These are phyloP conservation scores for Diversispora eburnea DNA, from an alignment of 192 early-diverging fungal species.

Conservation along the genomic window DNA sequence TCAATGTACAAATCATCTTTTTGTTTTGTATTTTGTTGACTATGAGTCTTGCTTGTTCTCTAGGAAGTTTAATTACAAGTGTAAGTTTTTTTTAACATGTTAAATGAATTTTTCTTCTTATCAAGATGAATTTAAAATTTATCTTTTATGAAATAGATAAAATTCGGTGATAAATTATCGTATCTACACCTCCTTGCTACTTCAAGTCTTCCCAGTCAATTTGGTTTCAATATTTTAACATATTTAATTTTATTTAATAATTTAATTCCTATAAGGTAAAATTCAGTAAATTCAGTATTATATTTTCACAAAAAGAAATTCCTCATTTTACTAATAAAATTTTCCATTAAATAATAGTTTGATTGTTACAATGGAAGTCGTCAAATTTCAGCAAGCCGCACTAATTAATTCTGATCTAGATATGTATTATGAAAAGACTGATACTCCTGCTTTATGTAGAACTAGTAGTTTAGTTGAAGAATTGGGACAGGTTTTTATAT, in stretches of 20 bases:
- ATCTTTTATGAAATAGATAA: constrained; percentile 33
- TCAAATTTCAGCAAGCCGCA: constrained; percentile 86
- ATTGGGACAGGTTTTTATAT: constrained; percentile 63
- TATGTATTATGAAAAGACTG: constrained; percentile 91
- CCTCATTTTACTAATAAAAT: constrained; percentile 4
- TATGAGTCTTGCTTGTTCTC: constrained; percentile 82
- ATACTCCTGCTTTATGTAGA: constrained; percentile 89
- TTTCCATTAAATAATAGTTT: constrained; percentile 60
- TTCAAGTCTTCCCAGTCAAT: constrained; percentile 42
- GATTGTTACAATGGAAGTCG: constrained; percentile 98
- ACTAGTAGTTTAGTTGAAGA: constrained; percentile 95
- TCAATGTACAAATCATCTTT: constrained; percentile 92
- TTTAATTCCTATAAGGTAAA: constrained; percentile 89
- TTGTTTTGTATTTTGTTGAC: constrained; percentile 82
- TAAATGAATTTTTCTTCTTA: not conserved
- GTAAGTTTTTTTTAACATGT: constrained; percentile 31
- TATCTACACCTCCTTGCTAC: constrained; percentile 38
- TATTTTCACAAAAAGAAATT: not conserved
- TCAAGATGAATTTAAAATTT: not conserved
- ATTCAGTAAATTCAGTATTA: not conserved
- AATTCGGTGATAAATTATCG: constrained; percentile 41
- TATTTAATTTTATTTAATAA: constrained; percentile 99
- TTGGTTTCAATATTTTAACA: constrained; percentile 90
- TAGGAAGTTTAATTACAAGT: constrained; percentile 70
- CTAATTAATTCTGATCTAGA: constrained; percentile 92